Evolutionary conservation across 768 basidiomycete species (phyloP).

Genomic region (Tephrocybe sp.): DNA sequence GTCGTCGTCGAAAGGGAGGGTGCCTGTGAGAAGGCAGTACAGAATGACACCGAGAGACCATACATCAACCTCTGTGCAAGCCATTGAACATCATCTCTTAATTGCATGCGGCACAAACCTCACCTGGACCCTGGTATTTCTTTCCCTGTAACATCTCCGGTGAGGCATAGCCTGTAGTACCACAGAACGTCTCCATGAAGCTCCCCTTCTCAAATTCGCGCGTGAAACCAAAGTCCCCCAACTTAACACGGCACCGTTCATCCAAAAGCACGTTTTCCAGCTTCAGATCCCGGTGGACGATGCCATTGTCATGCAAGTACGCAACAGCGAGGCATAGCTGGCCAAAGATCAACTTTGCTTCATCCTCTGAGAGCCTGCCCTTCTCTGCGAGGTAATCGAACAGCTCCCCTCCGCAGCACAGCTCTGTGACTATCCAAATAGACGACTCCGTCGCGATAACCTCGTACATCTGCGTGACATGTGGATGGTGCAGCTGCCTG

Average conservation of each 20-base stretch:
- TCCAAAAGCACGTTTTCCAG: slow-evolving; percentile 93
- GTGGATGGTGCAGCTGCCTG: slow-evolving; percentile 92
- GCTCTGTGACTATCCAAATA: slow-evolving; percentile 97
- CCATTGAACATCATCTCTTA: slow-evolving; percentile 13
- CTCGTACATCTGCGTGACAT: slow-evolving; percentile 95
- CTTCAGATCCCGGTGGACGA: slow-evolving; percentile 97
- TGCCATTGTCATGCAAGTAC: slow-evolving; percentile 88
- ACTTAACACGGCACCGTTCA: slow-evolving; percentile 87
- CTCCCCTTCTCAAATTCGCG: slow-evolving; percentile 80
- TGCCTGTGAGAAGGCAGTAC: slow-evolving; percentile 86
- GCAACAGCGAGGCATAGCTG: slow-evolving; percentile 92
- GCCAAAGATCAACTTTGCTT: slow-evolving; percentile 89
- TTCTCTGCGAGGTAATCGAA: slow-evolving; percentile 99
- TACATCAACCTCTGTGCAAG: slow-evolving; percentile 78
- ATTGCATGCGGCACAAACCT: slow-evolving; percentile 19
- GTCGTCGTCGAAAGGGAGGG: slow-evolving; percentile 89
- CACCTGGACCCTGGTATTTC: slow-evolving; percentile 89
- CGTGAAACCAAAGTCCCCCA: slow-evolving; percentile 95
- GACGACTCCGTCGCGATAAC: slow-evolving; percentile 94
- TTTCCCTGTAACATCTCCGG: slow-evolving; percentile 89
- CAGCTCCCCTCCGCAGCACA: slow-evolving; percentile 95
- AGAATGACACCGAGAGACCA: slow-evolving; percentile 95
- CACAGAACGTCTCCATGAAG: slow-evolving; percentile 92
- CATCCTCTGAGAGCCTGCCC: slow-evolving; percentile 81
- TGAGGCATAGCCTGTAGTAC: slow-evolving; percentile 91